These are phyloP conservation scores for Hericium erinaceus DNA, from an alignment of 768 basidiomycete genomes.

Conservation along the genomic window DNA sequence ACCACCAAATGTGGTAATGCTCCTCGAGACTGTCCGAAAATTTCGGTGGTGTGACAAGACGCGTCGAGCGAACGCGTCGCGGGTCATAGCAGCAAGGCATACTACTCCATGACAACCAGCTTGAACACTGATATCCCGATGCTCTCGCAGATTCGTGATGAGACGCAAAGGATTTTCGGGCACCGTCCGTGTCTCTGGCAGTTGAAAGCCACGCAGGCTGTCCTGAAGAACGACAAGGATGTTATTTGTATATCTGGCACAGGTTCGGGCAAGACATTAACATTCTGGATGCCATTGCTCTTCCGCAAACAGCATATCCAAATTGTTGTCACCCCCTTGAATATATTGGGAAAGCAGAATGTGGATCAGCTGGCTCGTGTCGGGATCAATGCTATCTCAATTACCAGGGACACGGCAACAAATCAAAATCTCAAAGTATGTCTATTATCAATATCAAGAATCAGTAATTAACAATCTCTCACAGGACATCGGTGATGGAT, in stretches of 20 bases:
- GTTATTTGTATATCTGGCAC: not conserved
- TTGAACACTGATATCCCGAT: too few species aligned
- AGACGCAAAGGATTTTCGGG: not conserved
- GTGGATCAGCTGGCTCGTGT: not conserved
- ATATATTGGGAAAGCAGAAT: constrained; percentile 7
- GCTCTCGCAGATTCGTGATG: not conserved
- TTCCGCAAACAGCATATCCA: not conserved
- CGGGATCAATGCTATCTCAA: constrained; percentile 2
- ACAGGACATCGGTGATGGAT: constrained; percentile 19
- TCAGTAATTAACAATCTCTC: not conserved
- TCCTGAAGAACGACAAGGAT: not conserved
- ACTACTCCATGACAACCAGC: too few species aligned
- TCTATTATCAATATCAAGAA: not conserved
- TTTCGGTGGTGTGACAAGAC: too few species aligned
- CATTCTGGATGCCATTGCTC: not conserved
- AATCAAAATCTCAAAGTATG: constrained; percentile 4
- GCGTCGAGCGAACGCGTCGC: too few species aligned
- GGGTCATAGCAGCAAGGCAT: too few species aligned
- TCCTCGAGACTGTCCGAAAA: too few species aligned
- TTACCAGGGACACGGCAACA: not conserved
- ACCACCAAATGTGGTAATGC: too few species aligned
- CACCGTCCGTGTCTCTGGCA: not conserved
- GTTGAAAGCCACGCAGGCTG: not conserved
- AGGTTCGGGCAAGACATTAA: not conserved
- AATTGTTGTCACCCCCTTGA: not conserved